Evolutionary conservation across 805 yeast species (phyloP).

Genomic region (Sugiyamaella mastotermitis): DNA sequence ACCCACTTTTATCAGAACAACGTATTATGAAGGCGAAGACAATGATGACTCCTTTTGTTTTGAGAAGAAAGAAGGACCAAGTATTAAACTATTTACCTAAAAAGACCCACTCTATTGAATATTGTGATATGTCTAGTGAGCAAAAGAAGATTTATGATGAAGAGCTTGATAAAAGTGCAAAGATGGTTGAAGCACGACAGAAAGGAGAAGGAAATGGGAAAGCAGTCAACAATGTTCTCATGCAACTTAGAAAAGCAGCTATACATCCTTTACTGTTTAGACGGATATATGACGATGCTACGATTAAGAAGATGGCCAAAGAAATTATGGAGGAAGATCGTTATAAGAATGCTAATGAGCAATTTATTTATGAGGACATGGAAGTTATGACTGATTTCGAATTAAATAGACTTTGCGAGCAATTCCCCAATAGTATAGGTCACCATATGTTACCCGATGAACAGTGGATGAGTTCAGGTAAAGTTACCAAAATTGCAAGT

Average conservation of each 20-base stretch:
- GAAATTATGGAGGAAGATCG: slow-evolving; percentile 76
- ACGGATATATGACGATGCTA: slow-evolving; percentile 48
- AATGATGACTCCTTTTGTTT: slow-evolving; percentile 97
- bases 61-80: slow-evolving; percentile 87
- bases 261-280: slow-evolving; percentile 88
- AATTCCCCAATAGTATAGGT: slow-evolving; percentile 60
- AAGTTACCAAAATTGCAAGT: slow-evolving; percentile 51
- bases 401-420: slow-evolving; percentile 63
- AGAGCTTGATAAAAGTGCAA: slow-evolving; percentile 42
- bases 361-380: slow-evolving; percentile 89
- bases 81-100: slow-evolving; percentile 85
- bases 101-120: slow-evolving; percentile 57
- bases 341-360: slow-evolving; percentile 68
- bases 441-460: slow-evolving; percentile 47
- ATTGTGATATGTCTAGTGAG: slow-evolving; percentile 53
- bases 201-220: slow-evolving; percentile 17
- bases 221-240: slow-evolving; percentile 63
- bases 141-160: slow-evolving; percentile 58
- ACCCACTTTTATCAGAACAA: slow-evolving; percentile 82
- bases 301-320: slow-evolving; percentile 60
- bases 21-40: slow-evolving; percentile 90
- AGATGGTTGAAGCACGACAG: slow-evolving; percentile 19
- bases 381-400: slow-evolving; percentile 90
- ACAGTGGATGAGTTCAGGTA: slow-evolving; percentile 68
- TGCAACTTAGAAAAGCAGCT: slow-evolving; percentile 88